Conservation (phyloP, 2,329 filamentous ascomycete genomes). For the Diplodia intermedia region DNA sequence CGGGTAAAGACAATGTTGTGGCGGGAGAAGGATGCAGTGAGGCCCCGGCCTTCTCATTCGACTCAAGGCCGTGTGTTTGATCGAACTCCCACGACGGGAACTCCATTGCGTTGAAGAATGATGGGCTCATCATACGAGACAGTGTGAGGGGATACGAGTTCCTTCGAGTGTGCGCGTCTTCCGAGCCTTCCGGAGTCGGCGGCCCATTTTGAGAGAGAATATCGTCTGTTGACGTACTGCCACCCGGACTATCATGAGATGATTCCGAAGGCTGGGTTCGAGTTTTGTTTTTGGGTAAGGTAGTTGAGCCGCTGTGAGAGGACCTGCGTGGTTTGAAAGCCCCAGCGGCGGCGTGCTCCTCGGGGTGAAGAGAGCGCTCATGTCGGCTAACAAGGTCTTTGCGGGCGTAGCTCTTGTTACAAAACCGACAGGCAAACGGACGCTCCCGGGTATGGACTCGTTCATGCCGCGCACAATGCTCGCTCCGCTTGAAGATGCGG, state of each 20-base stretch:
- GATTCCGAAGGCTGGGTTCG: neutral
- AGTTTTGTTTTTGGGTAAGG: neutral
- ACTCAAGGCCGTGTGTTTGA: neutral
- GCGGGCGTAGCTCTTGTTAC: slow-evolving; percentile 43
- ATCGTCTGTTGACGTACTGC: neutral
- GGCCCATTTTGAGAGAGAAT: neutral
- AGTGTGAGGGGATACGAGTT: slow-evolving; percentile 2
- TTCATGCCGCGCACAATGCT: slow-evolving; percentile 47
- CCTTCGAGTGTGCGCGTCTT: neutral
- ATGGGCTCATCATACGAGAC: slow-evolving; percentile 14
- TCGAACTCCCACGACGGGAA: neutral
- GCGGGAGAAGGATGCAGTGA: neutral
- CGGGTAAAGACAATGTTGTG: neutral
- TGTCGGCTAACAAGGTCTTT: slow-evolving; percentile 48
- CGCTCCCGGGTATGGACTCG: slow-evolving; percentile 45
- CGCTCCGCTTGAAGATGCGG: slow-evolving; percentile 45
- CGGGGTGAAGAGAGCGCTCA: slow-evolving; percentile 44
- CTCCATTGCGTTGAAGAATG: neutral
- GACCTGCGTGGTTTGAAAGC: neutral
- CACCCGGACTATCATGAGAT: neutral
- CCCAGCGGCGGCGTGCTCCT: neutral
- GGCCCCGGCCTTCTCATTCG: neutral
- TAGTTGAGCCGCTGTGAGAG: neutral
- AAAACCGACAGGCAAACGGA: slow-evolving; percentile 45
- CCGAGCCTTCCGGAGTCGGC: neutral